Evolutionary conservation across 371 early-diverging fungal genomes (phyloP), one percentile per base, ranked within the genome.

Genomic region (Smittium culicis): DNA sequence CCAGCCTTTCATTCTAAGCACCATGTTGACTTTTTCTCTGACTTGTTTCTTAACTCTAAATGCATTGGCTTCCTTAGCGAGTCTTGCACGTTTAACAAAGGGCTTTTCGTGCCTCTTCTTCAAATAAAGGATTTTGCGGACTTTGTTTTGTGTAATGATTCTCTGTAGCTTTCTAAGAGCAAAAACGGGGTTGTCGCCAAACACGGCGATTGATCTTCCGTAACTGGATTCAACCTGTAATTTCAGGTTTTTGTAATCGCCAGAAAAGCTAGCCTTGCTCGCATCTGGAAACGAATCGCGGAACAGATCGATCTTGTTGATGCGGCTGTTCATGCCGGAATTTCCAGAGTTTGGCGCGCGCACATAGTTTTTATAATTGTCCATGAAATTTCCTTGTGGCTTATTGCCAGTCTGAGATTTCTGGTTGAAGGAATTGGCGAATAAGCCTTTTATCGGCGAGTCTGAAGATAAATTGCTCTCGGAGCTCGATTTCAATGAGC

Each of bases 21-120:
- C 62, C 34, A 76, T 70, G 24, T 72, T 67, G 29, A 76, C 76
- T 72, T 76, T 76, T 54, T 71, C 66, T 62, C 65, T 67, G 61
- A 74, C 76, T 62, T 75, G 70, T 5, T 71, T 69, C 66, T 76
- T 76, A 66, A 76, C 74, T 35, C 72, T 34, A 29, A 70, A 73
- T 1, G 76, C 74, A 64, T 76, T 74, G 20, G 69, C 67, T 62
- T 75, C 72, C 55, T 67, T 68, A 33, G 68, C 70, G 54, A 71
- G 61, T 25, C 78, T 71, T 68, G 73, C 70, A 61, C 76, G 71
- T 73, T 76, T 78, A 35, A 74, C 68, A 62, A 67, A 75, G 1
- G 78, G 78, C 69, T 77, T 77, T 66, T 77, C 78, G 68, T 77
- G 76, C 57, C 74, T 59, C 54, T 66, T 65, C 58, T 71, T 73